These are phyloP conservation scores for Plenodomus lindquistii DNA, from an alignment of 2,329 filamentous ascomycete species.

Conservation along the genomic window DNA sequence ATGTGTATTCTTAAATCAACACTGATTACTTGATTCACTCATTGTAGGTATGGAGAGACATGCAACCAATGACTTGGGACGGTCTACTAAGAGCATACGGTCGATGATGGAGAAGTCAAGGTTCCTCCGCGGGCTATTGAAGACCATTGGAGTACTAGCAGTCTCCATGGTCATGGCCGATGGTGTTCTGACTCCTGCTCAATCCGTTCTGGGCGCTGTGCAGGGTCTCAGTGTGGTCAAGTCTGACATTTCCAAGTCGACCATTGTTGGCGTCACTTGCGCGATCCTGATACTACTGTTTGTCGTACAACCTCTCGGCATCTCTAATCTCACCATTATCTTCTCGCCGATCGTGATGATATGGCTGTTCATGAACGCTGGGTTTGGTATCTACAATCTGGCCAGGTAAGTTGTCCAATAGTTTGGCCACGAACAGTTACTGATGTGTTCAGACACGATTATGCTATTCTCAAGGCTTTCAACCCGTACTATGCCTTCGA, in stretches of 20 bases:
- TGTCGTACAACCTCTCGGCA: slow-evolving; percentile 66
- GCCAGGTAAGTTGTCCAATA: slow-evolving; percentile 19
- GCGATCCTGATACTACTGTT: slow-evolving; percentile 68
- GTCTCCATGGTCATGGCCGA: slow-evolving; percentile 71
- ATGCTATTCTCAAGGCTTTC: slow-evolving; percentile 57
- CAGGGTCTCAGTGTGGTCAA: slow-evolving; percentile 64
- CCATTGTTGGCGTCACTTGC: slow-evolving; percentile 67
- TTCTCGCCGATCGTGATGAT: slow-evolving; percentile 71
- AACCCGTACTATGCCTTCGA: slow-evolving; percentile 61
- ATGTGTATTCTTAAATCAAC: slow-evolving; percentile 4
- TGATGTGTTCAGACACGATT: slow-evolving; percentile 46
- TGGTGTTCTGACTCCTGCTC: slow-evolving; percentile 69
- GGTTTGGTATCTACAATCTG: slow-evolving; percentile 62
- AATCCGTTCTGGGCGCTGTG: slow-evolving; percentile 70
- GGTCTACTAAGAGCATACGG: slow-evolving; percentile 58
- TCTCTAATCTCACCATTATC: slow-evolving; percentile 59
- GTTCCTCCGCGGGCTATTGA: slow-evolving; percentile 58
- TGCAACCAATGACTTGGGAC: slow-evolving; percentile 59
- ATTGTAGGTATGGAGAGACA: slow-evolving; percentile 58
- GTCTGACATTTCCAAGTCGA: slow-evolving; percentile 58
- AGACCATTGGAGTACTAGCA: slow-evolving; percentile 66
- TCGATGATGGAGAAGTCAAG: slow-evolving; percentile 61
- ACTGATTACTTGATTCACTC: no score
- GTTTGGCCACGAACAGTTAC: slow-evolving; percentile 2
- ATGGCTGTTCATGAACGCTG: slow-evolving; percentile 67